A percentile compares a stretch with the other conserved stretches of the same genome.
These are phyloP conservation scores for Mycogone perniciosa DNA, from an alignment of 2,329 filamentous ascomycete genomes.

Conservation along the genomic window DNA sequence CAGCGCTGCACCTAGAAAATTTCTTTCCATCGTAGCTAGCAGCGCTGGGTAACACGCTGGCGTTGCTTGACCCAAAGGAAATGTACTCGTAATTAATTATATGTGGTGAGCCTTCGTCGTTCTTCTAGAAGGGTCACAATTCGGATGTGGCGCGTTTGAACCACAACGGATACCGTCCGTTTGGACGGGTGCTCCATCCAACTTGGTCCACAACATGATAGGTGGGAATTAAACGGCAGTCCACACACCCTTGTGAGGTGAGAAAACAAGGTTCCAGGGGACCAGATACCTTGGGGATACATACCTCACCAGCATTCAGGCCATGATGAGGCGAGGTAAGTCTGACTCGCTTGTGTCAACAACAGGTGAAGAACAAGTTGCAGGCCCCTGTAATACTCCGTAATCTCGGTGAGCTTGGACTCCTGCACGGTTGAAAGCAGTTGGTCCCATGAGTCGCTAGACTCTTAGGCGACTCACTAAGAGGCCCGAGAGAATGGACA, in stretches of 20 bases:
- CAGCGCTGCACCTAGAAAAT: too few species aligned
- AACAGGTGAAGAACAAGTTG: not conserved
- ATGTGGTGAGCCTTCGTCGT: not conserved
- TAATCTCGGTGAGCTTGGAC: not conserved
- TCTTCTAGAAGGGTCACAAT: not conserved
- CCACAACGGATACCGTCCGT: not conserved
- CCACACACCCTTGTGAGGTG: not conserved
- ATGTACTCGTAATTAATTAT: not conserved
- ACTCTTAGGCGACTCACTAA: not conserved
- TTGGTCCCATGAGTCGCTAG: not conserved
- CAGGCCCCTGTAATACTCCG: not conserved
- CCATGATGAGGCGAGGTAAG: not conserved
- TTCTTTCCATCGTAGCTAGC: too few species aligned
- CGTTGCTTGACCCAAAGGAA: not conserved
- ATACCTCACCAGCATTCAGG: too few species aligned
- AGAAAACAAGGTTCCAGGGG: not conserved
- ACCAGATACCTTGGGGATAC: too few species aligned
- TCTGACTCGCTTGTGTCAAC: not conserved
- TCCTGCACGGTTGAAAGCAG: not conserved
- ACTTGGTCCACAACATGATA: not conserved
- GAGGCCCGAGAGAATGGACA: not conserved
- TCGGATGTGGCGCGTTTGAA: not conserved
- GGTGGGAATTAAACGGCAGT: not conserved
- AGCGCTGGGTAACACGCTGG: not conserved
- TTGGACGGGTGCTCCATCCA: not conserved